phyloP scores from a whole-genome alignment of 2,329 filamentous ascomycete genomes.

The Cytospora leucostoma region DNA sequence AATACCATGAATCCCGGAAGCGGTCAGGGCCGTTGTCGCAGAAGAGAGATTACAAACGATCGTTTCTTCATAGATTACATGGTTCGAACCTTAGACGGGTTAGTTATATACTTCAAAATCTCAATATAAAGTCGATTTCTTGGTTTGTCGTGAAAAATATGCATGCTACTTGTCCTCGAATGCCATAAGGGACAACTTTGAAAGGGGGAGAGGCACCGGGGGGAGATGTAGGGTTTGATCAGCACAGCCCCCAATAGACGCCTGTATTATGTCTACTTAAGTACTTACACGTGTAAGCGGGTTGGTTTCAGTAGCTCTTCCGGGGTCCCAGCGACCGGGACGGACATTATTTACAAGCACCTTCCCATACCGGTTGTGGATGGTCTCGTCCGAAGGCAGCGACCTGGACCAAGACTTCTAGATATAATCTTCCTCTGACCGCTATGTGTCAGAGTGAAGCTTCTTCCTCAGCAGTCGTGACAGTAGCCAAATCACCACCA shows the following conservation, averaged over 20 bases:
- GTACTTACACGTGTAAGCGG: not conserved
- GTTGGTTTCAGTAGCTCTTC: not conserved
- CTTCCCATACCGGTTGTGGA: not conserved
- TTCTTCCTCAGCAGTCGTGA: not conserved
- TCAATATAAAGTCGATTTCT: too few species aligned
- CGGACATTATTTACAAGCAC: not conserved
- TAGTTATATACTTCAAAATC: too few species aligned
- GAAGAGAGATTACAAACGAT: not conserved
- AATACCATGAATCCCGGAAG: constrained; percentile 8
- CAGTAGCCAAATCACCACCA: not conserved
- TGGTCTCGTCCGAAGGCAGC: not conserved
- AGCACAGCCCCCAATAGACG: not conserved
- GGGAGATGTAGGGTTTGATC: too few species aligned
- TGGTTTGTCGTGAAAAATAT: too few species aligned
- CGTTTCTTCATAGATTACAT: not conserved
- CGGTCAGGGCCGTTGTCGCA: not conserved
- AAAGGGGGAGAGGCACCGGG: too few species aligned
- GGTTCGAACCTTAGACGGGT: not conserved
- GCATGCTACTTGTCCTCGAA: too few species aligned
- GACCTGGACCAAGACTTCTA: not conserved
- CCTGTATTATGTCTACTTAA: not conserved
- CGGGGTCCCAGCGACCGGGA: too few species aligned
- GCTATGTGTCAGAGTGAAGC: not conserved
- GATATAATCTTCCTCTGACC: not conserved
- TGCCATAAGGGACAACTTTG: too few species aligned